A percentile compares a stretch with the other conserved stretches of the same genome.
phyloP scores from a whole-genome alignment of 2,329 filamentous ascomycete species.

The Fusarium continuum region DNA sequence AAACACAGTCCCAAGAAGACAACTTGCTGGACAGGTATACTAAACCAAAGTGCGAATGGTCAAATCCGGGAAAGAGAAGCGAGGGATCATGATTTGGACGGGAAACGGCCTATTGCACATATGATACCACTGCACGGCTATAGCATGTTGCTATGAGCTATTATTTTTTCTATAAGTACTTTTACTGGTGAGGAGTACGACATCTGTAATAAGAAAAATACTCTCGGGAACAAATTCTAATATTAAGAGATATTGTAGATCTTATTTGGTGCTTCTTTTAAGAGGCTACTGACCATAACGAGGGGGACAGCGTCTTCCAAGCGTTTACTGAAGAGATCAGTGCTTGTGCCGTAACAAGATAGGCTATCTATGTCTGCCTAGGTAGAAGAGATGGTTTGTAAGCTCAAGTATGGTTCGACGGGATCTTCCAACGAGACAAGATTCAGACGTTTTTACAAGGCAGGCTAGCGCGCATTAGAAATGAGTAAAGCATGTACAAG shows the following conservation, averaged over 20 bases:
- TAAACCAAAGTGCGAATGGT: conserved; percentile 5
- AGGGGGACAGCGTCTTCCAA: too few relatives aligned
- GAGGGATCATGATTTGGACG: conserved; percentile 32
- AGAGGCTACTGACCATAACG: too few relatives aligned
- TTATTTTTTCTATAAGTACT: conserved; percentile 27
- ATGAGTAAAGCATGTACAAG: too few relatives aligned
- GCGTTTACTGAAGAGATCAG: too few relatives aligned
- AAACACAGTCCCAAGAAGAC: conserved; percentile 27
- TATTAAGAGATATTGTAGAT: background rate
- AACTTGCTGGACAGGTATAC: conserved; percentile 2
- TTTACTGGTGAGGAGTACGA: conserved; percentile 14
- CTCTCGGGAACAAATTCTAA: background rate
- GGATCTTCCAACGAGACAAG: too few relatives aligned
- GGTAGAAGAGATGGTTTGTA: too few relatives aligned
- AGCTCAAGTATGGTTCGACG: too few relatives aligned
- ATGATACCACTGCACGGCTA: conserved; percentile 45
- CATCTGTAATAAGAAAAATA: background rate
- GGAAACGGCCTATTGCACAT: conserved; percentile 39
- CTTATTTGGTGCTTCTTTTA: background rate
- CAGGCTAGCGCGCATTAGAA: too few relatives aligned
- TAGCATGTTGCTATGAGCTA: conserved; percentile 27
- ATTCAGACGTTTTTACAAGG: too few relatives aligned
- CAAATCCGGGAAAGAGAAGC: conserved; percentile 5
- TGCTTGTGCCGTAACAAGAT: too few relatives aligned
- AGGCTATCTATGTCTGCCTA: too few relatives aligned